Base-by-base conservation (phyloP, 2,329 filamentous ascomycete species). In the Chaetomium sp. region DNA sequence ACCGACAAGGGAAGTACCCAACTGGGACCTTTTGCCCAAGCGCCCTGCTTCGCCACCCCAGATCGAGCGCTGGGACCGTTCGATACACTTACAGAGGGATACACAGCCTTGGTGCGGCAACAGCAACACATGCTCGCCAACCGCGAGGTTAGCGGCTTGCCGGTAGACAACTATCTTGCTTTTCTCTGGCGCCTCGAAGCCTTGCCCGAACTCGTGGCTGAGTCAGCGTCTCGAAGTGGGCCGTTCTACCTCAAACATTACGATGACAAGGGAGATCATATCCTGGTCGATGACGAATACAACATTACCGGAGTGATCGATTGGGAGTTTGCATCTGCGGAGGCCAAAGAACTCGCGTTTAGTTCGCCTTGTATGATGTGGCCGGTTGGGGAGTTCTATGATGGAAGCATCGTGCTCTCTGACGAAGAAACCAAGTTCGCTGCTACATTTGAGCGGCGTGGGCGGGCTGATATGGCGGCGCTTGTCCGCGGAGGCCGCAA, bases 221-320 rank as follows among this genome's bases (percentile, higher is more conserved):
- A 38, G 8, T 38, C 36, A 4, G 8, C 11, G 36, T 38, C 36
- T 38, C 36, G 4, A 5, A 19, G 7, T 68, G 38, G 42, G 33
- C n/a, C 37, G n/a, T 57, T 69, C 61, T 74, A 68, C 53, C 59
- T 75, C 19, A 73, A 71, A 47, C 71, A 74, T 61, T 66, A 68
- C 41, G 70, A 76, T 55, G 71, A 75, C 53, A 74, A 74, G 57
- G 71, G 70, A 1, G 71, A 74, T 52, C 71, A 74, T 45, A 62
- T 74, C 7, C 63, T 75, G 3, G 61, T 57, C 2, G 55, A 54
- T 43, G 42, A 54, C 4, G 49, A 55, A 32, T 41, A 10, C 40
- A 43, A 51, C 38, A 19, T 51, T n/a, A 51, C 49, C 4, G 38
- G 50, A 14, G 36, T 45, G 5, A 42, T 56, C 27, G 35, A 52